Evolutionary conservation across 2,329 filamentous ascomycete species (phyloP).

Genomic region (Calonectria pseudoreteaudii): DNA sequence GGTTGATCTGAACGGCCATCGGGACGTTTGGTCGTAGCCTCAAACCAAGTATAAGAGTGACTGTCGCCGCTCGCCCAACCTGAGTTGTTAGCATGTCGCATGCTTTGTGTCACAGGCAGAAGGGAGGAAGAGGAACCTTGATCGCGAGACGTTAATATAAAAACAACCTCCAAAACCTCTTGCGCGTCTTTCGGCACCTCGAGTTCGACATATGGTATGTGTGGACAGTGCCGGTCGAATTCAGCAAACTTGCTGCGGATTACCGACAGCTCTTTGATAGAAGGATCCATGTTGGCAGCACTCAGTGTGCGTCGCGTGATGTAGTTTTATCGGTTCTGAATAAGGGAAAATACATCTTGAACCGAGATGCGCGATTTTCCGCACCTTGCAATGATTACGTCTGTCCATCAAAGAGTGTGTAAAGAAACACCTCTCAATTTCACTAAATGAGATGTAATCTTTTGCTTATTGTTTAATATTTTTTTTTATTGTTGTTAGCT

Average conservation of each 20-base stretch:
- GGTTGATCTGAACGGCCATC: constrained; percentile 31
- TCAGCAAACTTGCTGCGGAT: constrained; percentile 26
- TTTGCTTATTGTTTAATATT: too few species aligned
- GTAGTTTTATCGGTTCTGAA: background rate
- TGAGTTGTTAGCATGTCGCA: background rate
- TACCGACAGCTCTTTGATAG: constrained; percentile 11
- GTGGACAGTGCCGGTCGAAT: constrained; percentile 30
- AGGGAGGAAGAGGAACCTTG: constrained; percentile 14
- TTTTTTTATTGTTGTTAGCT: too few species aligned
- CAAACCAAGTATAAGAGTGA: constrained; percentile 33
- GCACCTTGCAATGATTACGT: background rate
- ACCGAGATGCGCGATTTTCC: background rate
- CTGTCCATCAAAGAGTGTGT: too few species aligned
- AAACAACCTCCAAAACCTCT: constrained; percentile 23
- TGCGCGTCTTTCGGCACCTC: constrained; percentile 29
- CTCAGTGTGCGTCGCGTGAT: too few species aligned
- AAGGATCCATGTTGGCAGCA: background rate
- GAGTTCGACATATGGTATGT: constrained; percentile 27
- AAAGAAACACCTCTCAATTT: too few species aligned
- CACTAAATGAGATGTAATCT: too few species aligned
- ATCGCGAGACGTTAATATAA: constrained; percentile 22
- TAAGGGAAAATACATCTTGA: too few species aligned
- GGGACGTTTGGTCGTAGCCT: constrained; percentile 25
- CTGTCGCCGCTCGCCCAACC: constrained; percentile 31
- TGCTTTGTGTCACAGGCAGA: accelerated